phyloP scores from a whole-genome alignment of 2,329 filamentous ascomycete genomes.

The Tolypocladium pustulatum region DNA sequence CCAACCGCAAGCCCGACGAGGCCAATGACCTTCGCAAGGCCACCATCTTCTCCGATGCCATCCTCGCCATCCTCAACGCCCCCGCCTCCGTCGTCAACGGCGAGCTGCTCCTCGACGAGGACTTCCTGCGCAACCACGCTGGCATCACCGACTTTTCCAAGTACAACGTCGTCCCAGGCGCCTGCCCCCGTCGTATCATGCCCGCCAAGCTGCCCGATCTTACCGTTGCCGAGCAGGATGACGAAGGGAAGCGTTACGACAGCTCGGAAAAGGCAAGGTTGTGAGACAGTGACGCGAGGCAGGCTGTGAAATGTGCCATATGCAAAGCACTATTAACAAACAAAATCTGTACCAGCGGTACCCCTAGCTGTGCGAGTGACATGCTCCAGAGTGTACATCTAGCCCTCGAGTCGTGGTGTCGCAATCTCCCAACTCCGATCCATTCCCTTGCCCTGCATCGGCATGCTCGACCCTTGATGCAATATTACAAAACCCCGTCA shows the following conservation, averaged over 20 bases:
- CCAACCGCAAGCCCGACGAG: conserved; percentile 30
- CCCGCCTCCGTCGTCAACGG: conserved; percentile 57
- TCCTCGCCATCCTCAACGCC: conserved; percentile 58
- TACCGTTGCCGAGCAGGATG: conserved; percentile 65
- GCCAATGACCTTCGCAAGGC: conserved; percentile 54
- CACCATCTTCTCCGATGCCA: conserved; percentile 70
- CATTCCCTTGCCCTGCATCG: neutral
- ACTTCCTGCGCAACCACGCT: conserved; percentile 57
- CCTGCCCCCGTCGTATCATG: conserved; percentile 66
- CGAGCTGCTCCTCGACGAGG: conserved; percentile 64
- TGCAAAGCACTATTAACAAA: neutral
- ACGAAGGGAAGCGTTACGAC: conserved; percentile 64
- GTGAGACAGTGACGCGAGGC: conserved; percentile 10
- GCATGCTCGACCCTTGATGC: conserved; percentile 1
- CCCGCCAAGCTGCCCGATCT: conserved; percentile 58
- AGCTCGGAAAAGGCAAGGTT: conserved; percentile 41
- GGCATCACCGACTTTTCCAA: conserved; percentile 61
- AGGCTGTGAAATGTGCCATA: neutral
- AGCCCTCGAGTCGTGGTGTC: neutral
- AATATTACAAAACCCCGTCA: conserved; percentile 1
- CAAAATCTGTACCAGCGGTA: neutral
- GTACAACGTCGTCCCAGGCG: conserved; percentile 59
- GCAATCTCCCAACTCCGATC: conserved; percentile 1
- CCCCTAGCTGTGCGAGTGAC: neutral
- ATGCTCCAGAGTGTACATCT: neutral